Evolutionary conservation across 2,329 filamentous ascomycete species (phyloP), one percentile per base, ranked within the genome.

Genomic region (Ceratocystis cacaofunesta): DNA sequence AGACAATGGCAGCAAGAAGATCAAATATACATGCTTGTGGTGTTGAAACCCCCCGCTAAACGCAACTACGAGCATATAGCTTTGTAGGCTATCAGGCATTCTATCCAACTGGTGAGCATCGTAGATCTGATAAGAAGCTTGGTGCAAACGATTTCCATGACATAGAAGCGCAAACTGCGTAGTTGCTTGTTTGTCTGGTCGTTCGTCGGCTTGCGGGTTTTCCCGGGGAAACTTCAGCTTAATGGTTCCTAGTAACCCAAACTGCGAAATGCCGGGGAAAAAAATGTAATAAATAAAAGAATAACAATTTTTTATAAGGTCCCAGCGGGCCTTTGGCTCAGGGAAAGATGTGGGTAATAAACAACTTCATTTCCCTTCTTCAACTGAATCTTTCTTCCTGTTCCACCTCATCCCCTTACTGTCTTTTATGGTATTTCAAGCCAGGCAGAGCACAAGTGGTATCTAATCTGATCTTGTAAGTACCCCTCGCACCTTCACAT

Each of bases 391-490:
- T 58, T 41, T 58, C 25, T 36, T 19, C 28, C 28, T 58, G 19
- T 58, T 57, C 10, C 28, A 28, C 28, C 25, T 22, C 28, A 25
- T 30, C 55, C 55, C 5, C n/a, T 36, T 58, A 36, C 52, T n/a
- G 12, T 57, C 52, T 57, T 57, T 32, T 17, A 12, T 50, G 22
- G 22, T 25, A 52, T 28, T 28, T 41, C 12, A 41, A n/a, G 2
- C 17, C 30, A 58, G 55, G 55, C 55, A 17, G n/a, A 17, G 3
- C 22, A 15, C 36, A 25, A 19, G 7, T 58, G 3, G 10, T 17
- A 58, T 58, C 52, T 58, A 30, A 58, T 58, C 55, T 58, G 25
- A 58, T 58, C 28, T 36, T 30, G 55, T 58, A 58, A 58, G 55
- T 52, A 52, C 48, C 32, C 55, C 55, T 36, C 55, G 17, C 17